Base-by-base conservation (phyloP, 805 yeast genomes). In the Myxozyma udenii region DNA sequence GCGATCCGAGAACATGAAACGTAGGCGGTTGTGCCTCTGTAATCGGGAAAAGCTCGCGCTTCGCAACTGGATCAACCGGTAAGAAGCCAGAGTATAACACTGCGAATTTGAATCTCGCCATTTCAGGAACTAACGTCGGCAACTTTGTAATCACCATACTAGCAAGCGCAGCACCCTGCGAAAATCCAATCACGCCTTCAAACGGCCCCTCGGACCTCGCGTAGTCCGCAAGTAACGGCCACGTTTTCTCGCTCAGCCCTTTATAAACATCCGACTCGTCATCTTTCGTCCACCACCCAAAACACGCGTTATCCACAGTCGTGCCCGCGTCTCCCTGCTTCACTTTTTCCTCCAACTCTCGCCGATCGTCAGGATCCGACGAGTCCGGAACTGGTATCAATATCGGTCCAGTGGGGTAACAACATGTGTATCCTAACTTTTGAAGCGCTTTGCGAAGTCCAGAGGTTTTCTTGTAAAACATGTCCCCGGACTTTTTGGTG, bases 141-240 rank as follows among this genome's bases (percentile, higher is more conserved):
- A 84, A 81, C 36, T 76, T 74, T 59, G 81, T 79, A 40, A 86
- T 74, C 26, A 89, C 66, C 23, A 87, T 74, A 1, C 91, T 86
- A 0, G 87, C 83, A 32, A 91, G 71, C 1, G 93, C 95, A 4
- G 97, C 95, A 56, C 98, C 98, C 68, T 93, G 98, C 9, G 95
- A 84, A 66, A 91, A 91, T 0, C 97, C 98, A 40, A 93, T 70
- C 19, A 91, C 71, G 4, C 98, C 98, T 21, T 84, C 85, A 60
- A 87, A 86, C 1, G 97, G 97, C 1, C 87, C 88, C 41, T 86
- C 21, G n/a, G 23, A 25, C 25, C 14, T 14, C 7, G 86, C 74
- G 56, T 80, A 78, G 23, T 73, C 78, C 16, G 73, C 74, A 2
- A 82, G 72, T 4, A 84, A 66, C 28, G 74, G 76, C 37, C 78